phyloP scores from a whole-genome alignment of 2,329 filamentous ascomycete species.

The Cryphonectria carpinicola region DNA sequence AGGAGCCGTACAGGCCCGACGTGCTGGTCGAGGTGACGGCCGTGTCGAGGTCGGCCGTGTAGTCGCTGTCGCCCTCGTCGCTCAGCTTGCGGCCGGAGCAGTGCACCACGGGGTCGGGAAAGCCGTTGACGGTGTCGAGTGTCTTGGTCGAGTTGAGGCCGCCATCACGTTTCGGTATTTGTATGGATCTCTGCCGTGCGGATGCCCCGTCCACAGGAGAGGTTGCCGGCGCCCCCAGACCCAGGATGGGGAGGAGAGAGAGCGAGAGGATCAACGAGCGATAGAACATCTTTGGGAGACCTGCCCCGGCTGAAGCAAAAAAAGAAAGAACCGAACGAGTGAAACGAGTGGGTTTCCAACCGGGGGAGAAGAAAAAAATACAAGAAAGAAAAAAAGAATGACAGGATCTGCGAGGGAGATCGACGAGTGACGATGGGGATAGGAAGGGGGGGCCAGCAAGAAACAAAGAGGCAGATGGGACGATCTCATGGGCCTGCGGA shows the following conservation, averaged over 20 bases:
- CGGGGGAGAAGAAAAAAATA: background rate
- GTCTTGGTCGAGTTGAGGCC: constrained; percentile 14
- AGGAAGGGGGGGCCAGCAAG: constrained; percentile 3
- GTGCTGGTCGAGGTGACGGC: constrained; percentile 17
- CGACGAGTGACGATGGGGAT: constrained; percentile 10
- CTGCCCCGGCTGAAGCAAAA: constrained; percentile 20
- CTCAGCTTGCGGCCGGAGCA: constrained; percentile 23
- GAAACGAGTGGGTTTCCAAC: constrained; percentile 25
- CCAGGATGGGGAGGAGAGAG: constrained; percentile 17
- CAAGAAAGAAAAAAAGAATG: constrained; percentile 19
- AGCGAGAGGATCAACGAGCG: constrained; percentile 21
- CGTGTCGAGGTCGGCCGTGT: constrained; percentile 4
- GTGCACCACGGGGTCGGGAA: constrained; percentile 24
- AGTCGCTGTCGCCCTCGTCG: constrained; percentile 17
- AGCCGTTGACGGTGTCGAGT: constrained; percentile 26
- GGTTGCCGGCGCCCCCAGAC: constrained; percentile 19
- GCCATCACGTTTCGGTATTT: constrained; percentile 6
- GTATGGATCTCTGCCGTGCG: background rate
- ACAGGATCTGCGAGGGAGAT: constrained; percentile 27
- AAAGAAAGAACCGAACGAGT: constrained; percentile 22
- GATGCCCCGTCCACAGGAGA: background rate
- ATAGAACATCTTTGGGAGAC: constrained; percentile 26
- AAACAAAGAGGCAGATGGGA: constrained; percentile 13
- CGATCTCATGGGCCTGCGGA: constrained; percentile 8
- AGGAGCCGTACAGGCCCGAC: constrained; percentile 24